Conservation (phyloP, 2,329 filamentous ascomycete genomes). For the Penicillium psychrosexuale region DNA sequence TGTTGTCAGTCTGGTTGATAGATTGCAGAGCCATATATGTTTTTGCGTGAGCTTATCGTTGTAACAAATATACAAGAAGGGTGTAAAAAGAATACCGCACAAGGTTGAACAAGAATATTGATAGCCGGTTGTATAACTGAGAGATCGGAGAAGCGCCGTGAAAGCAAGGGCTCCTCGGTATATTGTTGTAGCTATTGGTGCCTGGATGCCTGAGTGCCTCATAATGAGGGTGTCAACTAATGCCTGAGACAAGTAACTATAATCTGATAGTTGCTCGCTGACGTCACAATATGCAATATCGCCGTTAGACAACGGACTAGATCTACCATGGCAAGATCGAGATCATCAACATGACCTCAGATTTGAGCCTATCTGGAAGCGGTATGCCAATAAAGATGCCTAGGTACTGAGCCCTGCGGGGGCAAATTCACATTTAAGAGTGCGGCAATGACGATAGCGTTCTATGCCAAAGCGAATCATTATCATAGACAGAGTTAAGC, state of each 20-base stretch:
- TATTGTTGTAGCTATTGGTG: background rate
- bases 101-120: no score
- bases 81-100: background rate
- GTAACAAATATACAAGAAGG: background rate
- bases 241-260: background rate
- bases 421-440: background rate
- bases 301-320: background rate
- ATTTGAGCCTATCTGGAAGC: background rate
- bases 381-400: background rate
- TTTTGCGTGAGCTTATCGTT: background rate
- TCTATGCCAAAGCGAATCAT: background rate
- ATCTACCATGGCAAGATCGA: background rate
- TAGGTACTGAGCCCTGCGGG: background rate
- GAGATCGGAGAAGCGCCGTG: no score
- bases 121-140: no score
- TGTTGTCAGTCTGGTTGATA: background rate
- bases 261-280: background rate
- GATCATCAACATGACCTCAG: constrained; percentile 6
- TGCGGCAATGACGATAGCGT: constrained; percentile 1
- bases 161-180: no score
- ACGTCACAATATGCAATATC: background rate
- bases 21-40: background rate
- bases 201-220: background rate
- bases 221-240: background rate
- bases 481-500: background rate